These are phyloP conservation scores for Sporothrix inflata DNA, from an alignment of 2,329 filamentous ascomycete species.

Conservation along the genomic window DNA sequence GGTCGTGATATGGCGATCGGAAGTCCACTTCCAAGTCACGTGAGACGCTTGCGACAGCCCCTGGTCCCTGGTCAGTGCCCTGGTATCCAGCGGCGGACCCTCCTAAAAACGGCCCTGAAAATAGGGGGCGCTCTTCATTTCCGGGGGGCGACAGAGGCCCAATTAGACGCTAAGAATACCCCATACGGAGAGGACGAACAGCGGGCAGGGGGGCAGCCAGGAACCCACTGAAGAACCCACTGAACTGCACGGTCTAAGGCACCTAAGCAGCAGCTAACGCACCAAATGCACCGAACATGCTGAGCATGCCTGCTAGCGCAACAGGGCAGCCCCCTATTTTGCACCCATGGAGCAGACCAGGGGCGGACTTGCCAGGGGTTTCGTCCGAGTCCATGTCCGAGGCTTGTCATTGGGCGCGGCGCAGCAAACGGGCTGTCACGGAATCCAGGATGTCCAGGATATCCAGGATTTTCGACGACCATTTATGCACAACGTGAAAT, in stretches of 20 bases:
- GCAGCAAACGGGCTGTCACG: background rate
- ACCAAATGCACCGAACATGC: background rate
- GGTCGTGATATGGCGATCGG: conserved; percentile 2
- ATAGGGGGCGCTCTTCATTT: background rate
- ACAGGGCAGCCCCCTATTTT: background rate
- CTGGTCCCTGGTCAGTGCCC: background rate
- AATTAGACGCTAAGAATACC: background rate
- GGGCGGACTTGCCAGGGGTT: background rate
- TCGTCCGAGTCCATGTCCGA: conserved; percentile 10
- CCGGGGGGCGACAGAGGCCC: background rate
- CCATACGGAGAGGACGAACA: background rate
- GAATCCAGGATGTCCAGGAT: background rate
- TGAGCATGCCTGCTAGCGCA: conserved; percentile 12
- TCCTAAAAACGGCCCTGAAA: background rate
- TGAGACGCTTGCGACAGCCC: background rate
- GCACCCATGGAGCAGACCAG: background rate
- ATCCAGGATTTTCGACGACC: background rate
- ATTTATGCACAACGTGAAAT: background rate
- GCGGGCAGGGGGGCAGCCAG: background rate
- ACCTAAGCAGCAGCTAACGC: background rate
- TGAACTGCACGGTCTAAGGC: background rate
- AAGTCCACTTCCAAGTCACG: conserved; percentile 17
- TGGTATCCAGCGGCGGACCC: background rate
- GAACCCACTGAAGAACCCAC: background rate
- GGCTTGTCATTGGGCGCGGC: background rate